Evolutionary conservation across 169 alveolate genomes (phyloP), one percentile per base, ranked within the genome.

Genomic region (Plasmodium ovale): DNA sequence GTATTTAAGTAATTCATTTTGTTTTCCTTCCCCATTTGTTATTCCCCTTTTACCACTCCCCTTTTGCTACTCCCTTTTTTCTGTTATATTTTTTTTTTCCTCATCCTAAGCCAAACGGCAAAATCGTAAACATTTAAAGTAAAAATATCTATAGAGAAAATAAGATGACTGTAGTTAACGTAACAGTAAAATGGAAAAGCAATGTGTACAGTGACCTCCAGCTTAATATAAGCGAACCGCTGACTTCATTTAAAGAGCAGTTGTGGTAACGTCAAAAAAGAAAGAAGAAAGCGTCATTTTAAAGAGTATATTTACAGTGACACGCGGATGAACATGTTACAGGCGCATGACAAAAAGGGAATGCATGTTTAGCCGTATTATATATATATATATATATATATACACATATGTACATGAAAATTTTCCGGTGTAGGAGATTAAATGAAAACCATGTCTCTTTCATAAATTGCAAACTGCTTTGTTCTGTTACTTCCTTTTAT

Each of bases 121-220:
- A 39, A 39, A n/a, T n/a, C n/a, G n/a, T n/a, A 39, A 39, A 6
- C n/a, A 44, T 44, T 44, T 3, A n/a, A n/a, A n/a, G n/a, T n/a
- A n/a, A n/a, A n/a, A n/a, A n/a, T n/a, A n/a, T n/a, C 10, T n/a
- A 29, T 9, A 51, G 14, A 70, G 29, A 53, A 64, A 19, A 39
- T 54, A 92, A 37, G 54, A 58, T 69, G 87, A n/a, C 87, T 27
- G 59, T 92, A 39, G 90, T 89, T 56, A 93, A 92, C 21, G 72
- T 79, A 56, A 79, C 91, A 31, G 95, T 93, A 27, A 93, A 93
- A 73, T 93, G 96, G 96, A 93, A 89, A 92, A 87, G 89, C 31
- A 87, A 92, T 59, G 90, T 70, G 53, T 93, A 51, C 88, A 70
- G 70, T 65, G 92, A 90, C 68, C 72, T 93, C 14, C 92, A 88